Percentiles rank a stretch among this genome's conserved stretches.
Evolutionary conservation across 2,329 filamentous ascomycete species (phyloP).

Genomic region (Neocatenulostroma microsporum): DNA sequence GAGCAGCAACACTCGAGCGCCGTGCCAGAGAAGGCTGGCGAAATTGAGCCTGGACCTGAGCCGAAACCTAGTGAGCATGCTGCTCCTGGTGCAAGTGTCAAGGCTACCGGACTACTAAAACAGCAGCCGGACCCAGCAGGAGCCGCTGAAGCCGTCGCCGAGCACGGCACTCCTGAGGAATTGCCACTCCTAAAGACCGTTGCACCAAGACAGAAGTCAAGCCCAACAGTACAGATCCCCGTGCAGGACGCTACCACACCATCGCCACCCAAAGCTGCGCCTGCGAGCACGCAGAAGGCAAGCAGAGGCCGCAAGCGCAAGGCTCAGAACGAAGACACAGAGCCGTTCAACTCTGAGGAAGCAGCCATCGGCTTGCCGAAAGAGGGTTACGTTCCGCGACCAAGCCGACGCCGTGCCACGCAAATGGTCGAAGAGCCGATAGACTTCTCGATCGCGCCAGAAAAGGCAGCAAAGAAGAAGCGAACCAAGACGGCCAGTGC

Average conservation of each 20-base stretch:
- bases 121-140: too few species aligned
- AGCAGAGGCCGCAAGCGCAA: slow-evolving; percentile 18
- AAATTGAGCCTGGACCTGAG: too few species aligned
- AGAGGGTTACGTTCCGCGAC: slow-evolving; percentile 34
- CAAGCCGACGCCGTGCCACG: slow-evolving; percentile 28
- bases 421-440: slow-evolving; percentile 18
- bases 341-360: slow-evolving; percentile 25
- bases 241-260: slow-evolving; percentile 9
- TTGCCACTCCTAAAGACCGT: too few species aligned
- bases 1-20: too few species aligned
- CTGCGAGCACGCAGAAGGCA: slow-evolving; percentile 16
- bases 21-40: too few species aligned
- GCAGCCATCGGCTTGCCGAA: slow-evolving; percentile 30
- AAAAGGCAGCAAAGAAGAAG: slow-evolving; percentile 36
- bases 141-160: background rate
- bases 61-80: too few species aligned
- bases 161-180: background rate
- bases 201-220: too few species aligned
- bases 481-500: slow-evolving; percentile 28
- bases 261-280: background rate
- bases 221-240: slow-evolving; percentile 2
- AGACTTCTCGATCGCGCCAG: slow-evolving; percentile 29
- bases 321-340: slow-evolving; percentile 12
- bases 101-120: too few species aligned
- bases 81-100: too few species aligned